Conservation (phyloP, 345 rosid species). For the Cardamine chenopodiifolia region DNA sequence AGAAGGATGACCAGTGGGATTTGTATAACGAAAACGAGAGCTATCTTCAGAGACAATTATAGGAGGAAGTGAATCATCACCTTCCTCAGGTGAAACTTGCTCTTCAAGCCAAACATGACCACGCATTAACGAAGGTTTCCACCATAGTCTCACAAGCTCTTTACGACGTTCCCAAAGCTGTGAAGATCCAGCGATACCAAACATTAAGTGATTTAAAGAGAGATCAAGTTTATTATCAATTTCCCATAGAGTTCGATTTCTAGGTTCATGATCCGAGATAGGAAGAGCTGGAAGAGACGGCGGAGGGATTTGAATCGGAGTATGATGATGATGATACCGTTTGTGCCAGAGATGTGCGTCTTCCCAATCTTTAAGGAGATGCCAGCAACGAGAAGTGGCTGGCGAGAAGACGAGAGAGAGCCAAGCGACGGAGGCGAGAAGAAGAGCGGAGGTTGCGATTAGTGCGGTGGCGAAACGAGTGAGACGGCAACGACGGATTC, state of each 20-base stretch:
- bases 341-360: conserved; percentile 42
- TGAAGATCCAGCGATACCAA: conserved; percentile 91
- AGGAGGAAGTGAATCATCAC: conserved; percentile 66
- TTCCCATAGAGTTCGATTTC: conserved; percentile 52
- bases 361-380: conserved; percentile 58
- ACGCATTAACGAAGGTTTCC: conserved; percentile 71
- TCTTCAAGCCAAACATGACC: conserved; percentile 94
- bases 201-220: conserved; percentile 58
- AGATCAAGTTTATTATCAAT: conserved; percentile 29
- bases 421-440: conserved; percentile 77
- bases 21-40: conserved; percentile 86
- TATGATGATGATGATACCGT: conserved; percentile 31
- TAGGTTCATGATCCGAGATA: conserved; percentile 27
- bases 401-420: conserved; percentile 77
- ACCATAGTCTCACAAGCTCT: conserved; percentile 87
- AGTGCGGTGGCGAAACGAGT: conserved; percentile 56
- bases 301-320: conserved; percentile 12
- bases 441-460: conserved; percentile 58
- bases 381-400: conserved; percentile 60
- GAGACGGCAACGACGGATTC: conserved; percentile 57
- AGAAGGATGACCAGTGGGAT: conserved; percentile 91
- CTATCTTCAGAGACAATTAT: conserved; percentile 81
- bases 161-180: conserved; percentile 77
- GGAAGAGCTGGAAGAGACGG: conserved; percentile 33
- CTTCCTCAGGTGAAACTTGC: conserved; percentile 45